These are phyloP conservation scores for Ilex asprella DNA, from an alignment of 257 asterid species.

Conservation along the genomic window DNA sequence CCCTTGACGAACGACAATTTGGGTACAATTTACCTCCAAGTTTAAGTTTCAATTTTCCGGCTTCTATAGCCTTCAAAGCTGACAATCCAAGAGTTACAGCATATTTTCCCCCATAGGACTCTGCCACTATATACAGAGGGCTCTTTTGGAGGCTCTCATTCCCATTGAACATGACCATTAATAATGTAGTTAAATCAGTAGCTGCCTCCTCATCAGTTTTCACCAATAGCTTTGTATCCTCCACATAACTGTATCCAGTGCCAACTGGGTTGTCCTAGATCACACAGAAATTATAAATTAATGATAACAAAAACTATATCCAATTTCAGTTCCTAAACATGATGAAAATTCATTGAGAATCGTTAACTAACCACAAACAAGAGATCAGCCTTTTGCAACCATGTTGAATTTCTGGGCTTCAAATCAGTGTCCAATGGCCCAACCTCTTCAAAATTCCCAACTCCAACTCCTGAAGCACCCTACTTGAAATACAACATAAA, in stretches of 20 bases:
- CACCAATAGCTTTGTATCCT: conserved; percentile 52
- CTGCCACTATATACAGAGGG: conserved; percentile 80
- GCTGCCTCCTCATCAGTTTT: conserved; percentile 86
- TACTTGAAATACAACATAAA: conserved; percentile 5
- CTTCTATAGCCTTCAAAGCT: conserved; percentile 58
- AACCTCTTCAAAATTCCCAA: conserved; percentile 85
- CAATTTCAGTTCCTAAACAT: background rate
- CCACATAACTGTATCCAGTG: conserved; percentile 92
- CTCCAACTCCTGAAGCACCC: conserved; percentile 96
- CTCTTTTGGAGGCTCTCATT: conserved; percentile 55
- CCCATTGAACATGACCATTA: conserved; percentile 57
- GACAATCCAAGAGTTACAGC: conserved; percentile 91
- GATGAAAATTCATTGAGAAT: conserved; percentile 1
- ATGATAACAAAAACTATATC: background rate
- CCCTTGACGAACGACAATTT: too few relatives aligned
- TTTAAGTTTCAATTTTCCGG: conserved; percentile 58
- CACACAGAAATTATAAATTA: background rate
- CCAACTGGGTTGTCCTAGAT: conserved; percentile 94
- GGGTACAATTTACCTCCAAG: conserved; percentile 56
- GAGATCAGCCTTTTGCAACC: conserved; percentile 87
- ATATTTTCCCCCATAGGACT: conserved; percentile 90
- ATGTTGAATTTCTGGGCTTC: conserved; percentile 87
- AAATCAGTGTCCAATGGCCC: conserved; percentile 70
- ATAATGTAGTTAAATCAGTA: conserved; percentile 63
- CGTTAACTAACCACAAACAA: conserved; percentile 62